Evolutionary conservation across 345 rosid species (phyloP), one percentile per base, ranked within the genome.

Genomic region (Passiflora organensis): DNA sequence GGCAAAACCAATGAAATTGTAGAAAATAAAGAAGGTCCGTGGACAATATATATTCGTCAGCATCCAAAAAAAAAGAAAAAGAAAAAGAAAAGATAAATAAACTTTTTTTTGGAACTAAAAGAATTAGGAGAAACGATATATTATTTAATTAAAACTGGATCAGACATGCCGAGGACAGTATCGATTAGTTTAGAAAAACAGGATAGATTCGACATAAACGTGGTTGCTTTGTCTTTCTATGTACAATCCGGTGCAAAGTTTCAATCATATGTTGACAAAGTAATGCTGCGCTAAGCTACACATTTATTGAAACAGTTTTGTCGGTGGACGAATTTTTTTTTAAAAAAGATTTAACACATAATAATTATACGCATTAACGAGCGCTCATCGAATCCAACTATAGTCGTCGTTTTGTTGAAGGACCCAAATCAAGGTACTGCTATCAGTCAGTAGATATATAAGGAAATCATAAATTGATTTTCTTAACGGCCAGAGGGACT

Each of bases 251-350:
- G 20, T 20, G 24, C 13, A 5, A 19, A 46, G 43, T 43, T 28
- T 18, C 2, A n/a, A 6, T 32, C 43, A 32, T 6, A 4, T 9
- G 4, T 10, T 10, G 44, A 52, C n/a, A n/a, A 54, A 46, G 36
- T 45, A 63, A 38, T 6, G 46, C 25, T 62, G 43, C 21, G 53
- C 53, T 14, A 48, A 45, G 46, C 1, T n/a, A 54, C 18, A 21
- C n/a, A 43, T 2, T 28, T 2, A 28, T 2, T 28, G 34, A 28
- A 28, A 28, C 8, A 3, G 34, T 28, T 8, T 28, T 28, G 34
- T 28, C 34, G 34, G 34, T 28, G 34, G 5, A 28, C 8, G 34
- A 28, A 28, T n/a, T n/a, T n/a, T n/a, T n/a, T n/a, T n/a, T n/a
- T n/a, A n/a, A n/a, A n/a, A n/a, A n/a, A n/a, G n/a, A 28, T 2